Evolutionary conservation across 257 asterid genomes (phyloP).

Genomic region (Solanum ossicruentum): DNA sequence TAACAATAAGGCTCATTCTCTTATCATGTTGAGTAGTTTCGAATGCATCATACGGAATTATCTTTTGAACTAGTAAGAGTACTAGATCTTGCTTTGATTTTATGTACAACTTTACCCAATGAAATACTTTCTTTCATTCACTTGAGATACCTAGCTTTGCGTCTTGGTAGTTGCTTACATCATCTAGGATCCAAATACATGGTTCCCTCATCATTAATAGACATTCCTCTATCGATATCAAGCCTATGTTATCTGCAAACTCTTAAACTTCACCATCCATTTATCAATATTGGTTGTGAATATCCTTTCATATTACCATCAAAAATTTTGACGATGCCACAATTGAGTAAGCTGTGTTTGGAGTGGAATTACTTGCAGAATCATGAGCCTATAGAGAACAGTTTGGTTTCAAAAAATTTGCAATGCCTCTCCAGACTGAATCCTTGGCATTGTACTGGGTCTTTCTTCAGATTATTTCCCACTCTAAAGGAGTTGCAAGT

Average conservation of each 20-base stretch:
- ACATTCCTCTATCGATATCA: too few relatives aligned
- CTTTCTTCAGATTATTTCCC: neutral
- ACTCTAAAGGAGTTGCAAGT: constrained; percentile 8
- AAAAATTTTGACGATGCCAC: too few relatives aligned
- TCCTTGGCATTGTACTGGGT: neutral
- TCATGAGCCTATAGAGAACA: neutral
- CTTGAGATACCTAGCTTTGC: neutral
- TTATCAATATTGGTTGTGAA: too few relatives aligned
- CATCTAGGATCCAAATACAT: too few relatives aligned
- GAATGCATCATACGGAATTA: neutral
- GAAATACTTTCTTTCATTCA: neutral
- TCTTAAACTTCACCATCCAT: too few relatives aligned
- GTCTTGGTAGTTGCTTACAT: too few relatives aligned
- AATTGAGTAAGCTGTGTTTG: too few relatives aligned
- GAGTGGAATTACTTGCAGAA: too few relatives aligned
- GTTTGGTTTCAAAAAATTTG: neutral
- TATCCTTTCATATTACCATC: too few relatives aligned
- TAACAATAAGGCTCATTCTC: neutral
- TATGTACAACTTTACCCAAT: neutral
- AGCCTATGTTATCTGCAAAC: too few relatives aligned
- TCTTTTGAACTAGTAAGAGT: neutral
- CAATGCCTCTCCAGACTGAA: neutral
- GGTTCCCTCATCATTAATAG: too few relatives aligned
- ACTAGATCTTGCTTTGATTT: neutral
- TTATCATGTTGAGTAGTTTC: neutral